Conservation (phyloP, 805 yeast species). For the Blastobotrys terrestris region DNA sequence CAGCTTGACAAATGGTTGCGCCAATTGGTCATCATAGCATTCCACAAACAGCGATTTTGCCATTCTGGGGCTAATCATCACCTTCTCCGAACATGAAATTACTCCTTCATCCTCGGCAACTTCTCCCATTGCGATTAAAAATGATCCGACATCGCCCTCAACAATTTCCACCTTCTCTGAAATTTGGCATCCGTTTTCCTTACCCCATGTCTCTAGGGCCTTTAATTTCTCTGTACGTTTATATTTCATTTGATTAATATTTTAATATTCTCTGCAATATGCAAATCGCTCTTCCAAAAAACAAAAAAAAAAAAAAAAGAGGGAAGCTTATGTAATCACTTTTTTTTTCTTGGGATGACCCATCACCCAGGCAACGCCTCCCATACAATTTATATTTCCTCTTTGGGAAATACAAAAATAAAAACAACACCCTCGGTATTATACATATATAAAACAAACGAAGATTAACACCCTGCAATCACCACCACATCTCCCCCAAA, state of each 20-base stretch:
- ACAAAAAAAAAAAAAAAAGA: neutral
- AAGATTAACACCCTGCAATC: neutral
- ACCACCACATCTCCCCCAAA: neutral
- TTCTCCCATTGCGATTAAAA: slow-evolving; percentile 10
- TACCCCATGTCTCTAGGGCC: slow-evolving; percentile 10
- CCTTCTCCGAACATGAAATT: slow-evolving; percentile 17
- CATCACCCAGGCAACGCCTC: neutral
- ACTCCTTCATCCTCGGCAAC: slow-evolving; percentile 12
- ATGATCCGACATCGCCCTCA: slow-evolving; percentile 9
- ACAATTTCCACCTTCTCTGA: slow-evolving; percentile 8
- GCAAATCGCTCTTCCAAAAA: too few relatives aligned
- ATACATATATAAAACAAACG: neutral
- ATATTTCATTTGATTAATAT: neutral
- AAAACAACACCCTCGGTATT: neutral
- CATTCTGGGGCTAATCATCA: slow-evolving; percentile 17
- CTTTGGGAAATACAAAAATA: neutral
- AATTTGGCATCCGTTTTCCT: slow-evolving; percentile 8
- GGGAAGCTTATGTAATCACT: neutral
- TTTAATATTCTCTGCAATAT: neutral
- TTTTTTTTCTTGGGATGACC: neutral
- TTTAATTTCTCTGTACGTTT: slow-evolving; percentile 4
- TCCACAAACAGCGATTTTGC: slow-evolving; percentile 14
- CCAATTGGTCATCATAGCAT: neutral
- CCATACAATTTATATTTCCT: slow-evolving; percentile 1
- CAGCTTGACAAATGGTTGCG: slow-evolving; percentile 15